Evolutionary conservation across 2,329 filamentous ascomycete species (phyloP), one percentile per base, ranked within the genome.

Genomic region (Pleurostoma richardsiae): DNA sequence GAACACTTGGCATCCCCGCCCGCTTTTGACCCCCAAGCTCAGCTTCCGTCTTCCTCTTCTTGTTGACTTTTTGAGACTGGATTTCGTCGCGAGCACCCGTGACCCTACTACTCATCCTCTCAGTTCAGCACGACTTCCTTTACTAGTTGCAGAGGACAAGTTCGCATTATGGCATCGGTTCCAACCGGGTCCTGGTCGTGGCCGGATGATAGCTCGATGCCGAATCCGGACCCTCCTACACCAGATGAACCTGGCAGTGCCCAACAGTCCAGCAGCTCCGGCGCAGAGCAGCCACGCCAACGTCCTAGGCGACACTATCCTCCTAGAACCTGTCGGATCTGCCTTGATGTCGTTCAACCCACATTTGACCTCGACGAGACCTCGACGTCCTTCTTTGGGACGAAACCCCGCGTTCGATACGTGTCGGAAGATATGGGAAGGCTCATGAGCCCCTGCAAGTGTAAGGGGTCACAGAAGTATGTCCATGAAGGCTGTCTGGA

Each of bases 401-500:
- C 54, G 28, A 49, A 54, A 46, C 52, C 60, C 6, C 57, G 58
- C 30, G 59, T 64, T 6, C 64, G 64, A 26, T 96, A 95, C 59
- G 77, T 84, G 44, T 91, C 88, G 28, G 80, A 87, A 51, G 87
- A 89, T 54, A 77, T 86, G 30, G 89, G 89, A 38, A 84, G 90
- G 43, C 73, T 99, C 29, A 79, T 97, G 56, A 86, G 87, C 45
- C 94, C 94, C 33, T 99, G 94, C 74, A 83, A 85, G 68, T 99
- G 94, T 77, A 95, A 89, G 70, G 94, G 94, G 44, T 89, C 88
- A 38, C 88, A 92, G 56, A 88, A 88, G 69, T 96, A 95, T 67
- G 90, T 97, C 28, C 94, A 99, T 65, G 90, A 96, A 66, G 86
- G 83, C 30, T 99, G 94, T 61, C 74, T 99, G 42, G 82, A 87